These are phyloP conservation scores for Coemansia nantahalensis DNA, from an alignment of 192 early-diverging fungal genomes.

Conservation along the genomic window DNA sequence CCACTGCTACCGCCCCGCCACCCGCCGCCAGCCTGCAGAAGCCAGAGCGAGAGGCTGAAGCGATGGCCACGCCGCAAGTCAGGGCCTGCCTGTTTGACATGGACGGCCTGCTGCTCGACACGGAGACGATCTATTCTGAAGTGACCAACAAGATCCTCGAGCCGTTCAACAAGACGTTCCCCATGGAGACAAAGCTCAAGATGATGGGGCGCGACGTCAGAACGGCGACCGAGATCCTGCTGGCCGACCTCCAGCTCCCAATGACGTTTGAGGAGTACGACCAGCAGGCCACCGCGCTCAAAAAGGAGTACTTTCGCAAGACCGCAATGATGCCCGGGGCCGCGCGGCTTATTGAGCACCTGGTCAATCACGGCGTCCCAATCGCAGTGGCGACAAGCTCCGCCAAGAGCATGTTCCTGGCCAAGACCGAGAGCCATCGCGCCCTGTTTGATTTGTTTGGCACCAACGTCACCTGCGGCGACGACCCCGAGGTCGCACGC, in stretches of 20 bases:
- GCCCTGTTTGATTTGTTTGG: constrained; percentile 80
- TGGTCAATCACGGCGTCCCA: constrained; percentile 69
- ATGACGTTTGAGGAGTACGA: constrained; percentile 83
- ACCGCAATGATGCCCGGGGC: constrained; percentile 67
- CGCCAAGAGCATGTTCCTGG: constrained; percentile 63
- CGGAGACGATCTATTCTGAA: constrained; percentile 85
- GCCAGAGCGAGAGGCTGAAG: neutral
- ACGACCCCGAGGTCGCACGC: constrained; percentile 72
- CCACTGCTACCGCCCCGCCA: too few relatives aligned
- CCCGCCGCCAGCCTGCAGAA: neutral
- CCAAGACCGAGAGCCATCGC: constrained; percentile 68
- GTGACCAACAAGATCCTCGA: constrained; percentile 81
- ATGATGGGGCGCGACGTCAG: constrained; percentile 66
- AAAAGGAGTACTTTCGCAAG: constrained; percentile 59
- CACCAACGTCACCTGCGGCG: constrained; percentile 74
- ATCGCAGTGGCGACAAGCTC: constrained; percentile 86
- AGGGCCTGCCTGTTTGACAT: constrained; percentile 78
- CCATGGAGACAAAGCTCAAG: constrained; percentile 66
- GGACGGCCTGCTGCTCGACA: constrained; percentile 81
- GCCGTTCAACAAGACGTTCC: constrained; percentile 67
- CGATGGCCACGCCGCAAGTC: constrained; percentile 38
- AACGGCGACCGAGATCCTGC: constrained; percentile 58
- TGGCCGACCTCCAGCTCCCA: constrained; percentile 64
- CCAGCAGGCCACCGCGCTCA: constrained; percentile 54
- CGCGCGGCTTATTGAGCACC: constrained; percentile 66